A percentile compares a stretch with the other conserved stretches of the same genome.
Conservation (phyloP, 352 stramenopile species). For the Lagenidium giganteum region DNA sequence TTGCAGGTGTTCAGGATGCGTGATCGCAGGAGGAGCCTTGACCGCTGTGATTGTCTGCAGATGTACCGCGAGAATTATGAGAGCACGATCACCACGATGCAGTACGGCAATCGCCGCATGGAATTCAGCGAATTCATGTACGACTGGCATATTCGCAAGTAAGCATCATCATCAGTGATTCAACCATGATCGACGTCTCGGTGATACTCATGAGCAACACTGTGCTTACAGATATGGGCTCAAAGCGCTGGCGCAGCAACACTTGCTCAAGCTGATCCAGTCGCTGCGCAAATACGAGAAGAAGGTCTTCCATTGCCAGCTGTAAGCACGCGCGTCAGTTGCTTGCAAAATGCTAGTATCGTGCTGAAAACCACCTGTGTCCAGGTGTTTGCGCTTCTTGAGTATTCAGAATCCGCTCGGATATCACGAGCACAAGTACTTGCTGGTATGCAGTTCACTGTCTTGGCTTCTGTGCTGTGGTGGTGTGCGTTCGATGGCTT, state of each 20-base stretch:
- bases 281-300: conserved; percentile 70
- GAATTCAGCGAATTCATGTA: conserved; percentile 83
- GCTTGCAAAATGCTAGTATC: conserved; percentile 5
- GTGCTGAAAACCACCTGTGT: conserved; percentile 2
- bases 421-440: conserved; percentile 74
- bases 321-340: conserved; percentile 25
- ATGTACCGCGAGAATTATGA: conserved; percentile 78
- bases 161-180: neutral
- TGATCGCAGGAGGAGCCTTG: neutral
- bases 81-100: conserved; percentile 46
- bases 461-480: neutral
- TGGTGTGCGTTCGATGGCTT: too few relatives aligned
- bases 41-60: conserved; percentile 9
- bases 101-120: conserved; percentile 71
- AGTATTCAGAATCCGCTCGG: conserved; percentile 56
- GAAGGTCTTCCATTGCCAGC: conserved; percentile 55
- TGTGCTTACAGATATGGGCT: conserved; percentile 36
- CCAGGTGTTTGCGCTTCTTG: conserved; percentile 58
- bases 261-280: conserved; percentile 74
- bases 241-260: conserved; percentile 66
- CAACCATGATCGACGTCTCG: too few relatives aligned
- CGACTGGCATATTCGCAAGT: conserved; percentile 82
- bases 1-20: neutral
- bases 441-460: conserved; percentile 37
- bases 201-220: neutral